Base-by-base conservation (phyloP, 352 stramenopile species). In the Globisporangium iwayamae region DNA sequence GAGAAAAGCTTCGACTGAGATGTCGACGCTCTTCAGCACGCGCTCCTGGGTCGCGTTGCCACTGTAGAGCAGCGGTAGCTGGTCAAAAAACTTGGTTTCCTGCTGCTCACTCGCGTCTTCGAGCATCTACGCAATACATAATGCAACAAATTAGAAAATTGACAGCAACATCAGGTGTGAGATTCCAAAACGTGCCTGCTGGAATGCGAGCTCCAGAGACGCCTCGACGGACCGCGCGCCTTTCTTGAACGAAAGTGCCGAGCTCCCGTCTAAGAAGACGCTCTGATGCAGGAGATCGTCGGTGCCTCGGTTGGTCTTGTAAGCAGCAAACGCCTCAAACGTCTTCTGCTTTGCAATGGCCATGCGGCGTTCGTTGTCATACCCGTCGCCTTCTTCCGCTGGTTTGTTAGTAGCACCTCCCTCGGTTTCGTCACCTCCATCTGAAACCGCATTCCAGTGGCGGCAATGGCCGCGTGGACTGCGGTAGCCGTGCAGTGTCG, bases 391-490 rank as follows among this genome's bases (percentile, higher is more conserved):
- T 34, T 38, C 48, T 38, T 55, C 48, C 22, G 25, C 38, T 36
- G 22, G 13, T 46, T 46, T 16, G 5, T 46, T 46, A 18, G 16
- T 4, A 46, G 13, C 41, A 22, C 11, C 22, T 38, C 48, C 46
- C 14, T 25, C 43, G 16, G 4, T 45, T n/a, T 43, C 62, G 16
- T 47, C 18, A 22, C 18, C 68, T 84, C 72, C 75, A 68, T 67
- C 69, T 1, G 25, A n/a, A n/a, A 89, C 62, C 30, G 77, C 75
- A 66, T 92, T 83, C 81, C 81, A 92, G 56, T 84, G 72, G 32
- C 79, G 84, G 5, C 67, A 72, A 60, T 76, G 75, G 2, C 71
- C 65, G 14, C 81, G 76, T 34, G 79, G 81, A 62, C 81, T 89
- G 55, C 75, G 83, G 47, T 76, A 84, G 8, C 65, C 71, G 10